A percentile compares a stretch with the other conserved stretches of the same genome.
Conservation (phyloP, 208 protist genomes). For the Wallacemonas sp. region DNA sequence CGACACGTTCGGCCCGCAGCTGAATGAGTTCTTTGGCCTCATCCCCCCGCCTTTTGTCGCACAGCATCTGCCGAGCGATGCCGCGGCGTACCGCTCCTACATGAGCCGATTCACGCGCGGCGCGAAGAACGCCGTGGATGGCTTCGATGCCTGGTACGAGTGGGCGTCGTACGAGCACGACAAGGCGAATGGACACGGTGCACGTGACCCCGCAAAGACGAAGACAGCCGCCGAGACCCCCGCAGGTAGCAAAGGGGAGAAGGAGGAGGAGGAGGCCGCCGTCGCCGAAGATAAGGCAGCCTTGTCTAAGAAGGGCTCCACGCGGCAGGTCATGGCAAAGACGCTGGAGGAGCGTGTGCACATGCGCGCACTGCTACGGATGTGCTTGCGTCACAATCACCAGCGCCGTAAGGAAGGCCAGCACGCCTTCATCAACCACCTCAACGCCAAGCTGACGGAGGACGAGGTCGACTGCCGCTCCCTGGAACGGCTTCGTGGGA, state of each 20-base stretch:
- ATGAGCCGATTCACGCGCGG: slow-evolving; percentile 70
- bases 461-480: slow-evolving; percentile 65
- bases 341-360: slow-evolving; percentile 76
- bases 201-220: neutral
- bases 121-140: slow-evolving; percentile 40
- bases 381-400: slow-evolving; percentile 84
- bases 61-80: slow-evolving; percentile 75
- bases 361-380: slow-evolving; percentile 76
- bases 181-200: slow-evolving; percentile 25
- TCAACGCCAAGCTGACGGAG: slow-evolving; percentile 57
- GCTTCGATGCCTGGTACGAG: slow-evolving; percentile 81
- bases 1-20: slow-evolving; percentile 45
- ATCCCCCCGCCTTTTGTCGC: slow-evolving; percentile 71
- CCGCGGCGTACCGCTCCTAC: slow-evolving; percentile 66
- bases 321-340: slow-evolving; percentile 61
- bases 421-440: slow-evolving; percentile 82
- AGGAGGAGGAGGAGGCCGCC: slow-evolving; percentile 4
- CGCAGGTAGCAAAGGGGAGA: slow-evolving; percentile 8
- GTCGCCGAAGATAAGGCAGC: slow-evolving; percentile 9
- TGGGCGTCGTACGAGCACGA: slow-evolving; percentile 76
- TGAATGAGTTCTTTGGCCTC: slow-evolving; percentile 70
- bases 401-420: slow-evolving; percentile 71
- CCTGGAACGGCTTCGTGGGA: slow-evolving; percentile 61
- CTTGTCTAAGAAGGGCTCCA: slow-evolving; percentile 34
- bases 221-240: slow-evolving; percentile 14